Percentiles rank a stretch among this genome's conserved stretches.
Evolutionary conservation across 2,329 filamentous ascomycete species (phyloP).

Genomic region (Zasmidium cellare): DNA sequence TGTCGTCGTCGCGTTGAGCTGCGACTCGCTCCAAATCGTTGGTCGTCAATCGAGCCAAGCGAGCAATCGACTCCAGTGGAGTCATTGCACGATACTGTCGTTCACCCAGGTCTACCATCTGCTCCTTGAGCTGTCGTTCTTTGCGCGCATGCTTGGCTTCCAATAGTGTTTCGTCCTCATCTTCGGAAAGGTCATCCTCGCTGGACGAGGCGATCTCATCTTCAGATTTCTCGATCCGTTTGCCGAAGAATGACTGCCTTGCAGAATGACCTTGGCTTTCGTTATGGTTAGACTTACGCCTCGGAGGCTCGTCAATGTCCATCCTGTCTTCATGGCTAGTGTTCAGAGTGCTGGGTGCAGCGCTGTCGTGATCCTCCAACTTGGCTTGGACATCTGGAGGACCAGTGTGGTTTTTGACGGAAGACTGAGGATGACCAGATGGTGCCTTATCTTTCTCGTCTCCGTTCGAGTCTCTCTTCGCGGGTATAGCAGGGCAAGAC

Average conservation of each 20-base stretch:
- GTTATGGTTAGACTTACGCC: slow-evolving; percentile 14
- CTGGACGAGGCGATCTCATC: slow-evolving; percentile 37
- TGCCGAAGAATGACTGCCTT: slow-evolving; percentile 34
- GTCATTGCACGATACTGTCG: slow-evolving; percentile 44
- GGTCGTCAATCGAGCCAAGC: slow-evolving; percentile 40
- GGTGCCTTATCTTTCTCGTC: slow-evolving; percentile 39
- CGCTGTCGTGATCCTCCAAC: slow-evolving; percentile 8
- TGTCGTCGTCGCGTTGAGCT: slow-evolving; percentile 26
- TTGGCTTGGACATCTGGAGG: slow-evolving; percentile 13
- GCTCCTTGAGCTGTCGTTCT: slow-evolving; percentile 45
- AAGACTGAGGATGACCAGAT: not conserved
- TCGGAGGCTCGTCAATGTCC: slow-evolving; percentile 26
- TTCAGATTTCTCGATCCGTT: slow-evolving; percentile 25
- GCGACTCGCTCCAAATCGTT: slow-evolving; percentile 29
- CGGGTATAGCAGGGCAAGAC: slow-evolving; percentile 35
- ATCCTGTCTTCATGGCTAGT: slow-evolving; percentile 22
- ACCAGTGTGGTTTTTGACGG: not conserved
- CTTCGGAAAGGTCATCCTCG: slow-evolving; percentile 49
- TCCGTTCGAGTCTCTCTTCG: slow-evolving; percentile 46
- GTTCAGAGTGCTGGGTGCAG: not conserved
- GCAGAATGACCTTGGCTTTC: slow-evolving; percentile 27
- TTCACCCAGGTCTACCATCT: slow-evolving; percentile 44
- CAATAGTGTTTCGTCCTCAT: slow-evolving; percentile 48
- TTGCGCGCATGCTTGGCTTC: slow-evolving; percentile 49
- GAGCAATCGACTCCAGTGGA: slow-evolving; percentile 45